These are phyloP conservation scores for Xylariaceae sp. DNA, from an alignment of 2,329 filamentous ascomycete species.

Conservation along the genomic window DNA sequence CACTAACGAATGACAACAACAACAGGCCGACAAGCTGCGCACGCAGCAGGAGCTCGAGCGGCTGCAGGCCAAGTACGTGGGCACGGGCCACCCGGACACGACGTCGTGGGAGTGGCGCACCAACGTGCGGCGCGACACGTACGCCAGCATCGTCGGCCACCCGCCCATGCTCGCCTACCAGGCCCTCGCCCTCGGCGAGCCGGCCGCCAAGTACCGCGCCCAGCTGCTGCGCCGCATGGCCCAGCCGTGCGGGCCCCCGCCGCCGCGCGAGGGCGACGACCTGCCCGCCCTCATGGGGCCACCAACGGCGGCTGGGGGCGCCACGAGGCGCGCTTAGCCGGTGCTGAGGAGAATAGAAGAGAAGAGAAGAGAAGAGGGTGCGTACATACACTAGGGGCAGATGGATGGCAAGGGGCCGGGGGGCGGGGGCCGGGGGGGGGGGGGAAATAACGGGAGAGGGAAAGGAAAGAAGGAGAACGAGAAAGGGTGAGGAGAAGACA, in stretches of 20 bases:
- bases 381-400: too few species aligned
- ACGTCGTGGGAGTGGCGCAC: constrained; percentile 96
- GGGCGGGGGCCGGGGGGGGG: too few species aligned
- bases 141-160: constrained; percentile 83
- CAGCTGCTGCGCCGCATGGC: constrained; percentile 77
- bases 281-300: too few species aligned
- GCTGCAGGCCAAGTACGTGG: constrained; percentile 90
- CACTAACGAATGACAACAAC: too few species aligned
- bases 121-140: constrained; percentile 91
- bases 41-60: constrained; percentile 96
- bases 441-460: too few species aligned
- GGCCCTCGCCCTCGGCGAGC: constrained; percentile 80
- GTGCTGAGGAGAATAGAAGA: too few species aligned
- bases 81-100: constrained; percentile 92
- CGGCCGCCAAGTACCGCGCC: constrained; percentile 69
- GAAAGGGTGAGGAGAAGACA: too few species aligned
- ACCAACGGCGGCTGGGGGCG: too few species aligned
- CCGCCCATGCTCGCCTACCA: constrained; percentile 84
- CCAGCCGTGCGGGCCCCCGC: constrained; percentile 52
- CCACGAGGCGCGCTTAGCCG: too few species aligned
- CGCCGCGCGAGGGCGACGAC: constrained; percentile 44
- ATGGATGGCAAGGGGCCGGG: too few species aligned
- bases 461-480: too few species aligned
- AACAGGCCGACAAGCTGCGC: constrained; percentile 97
- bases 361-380: too few species aligned